Percentiles rank a stretch among this genome's conserved stretches.
Evolutionary conservation across 1,284 basidiomycete species (phyloP).

Genomic region (Stereum hirsutum): DNA sequence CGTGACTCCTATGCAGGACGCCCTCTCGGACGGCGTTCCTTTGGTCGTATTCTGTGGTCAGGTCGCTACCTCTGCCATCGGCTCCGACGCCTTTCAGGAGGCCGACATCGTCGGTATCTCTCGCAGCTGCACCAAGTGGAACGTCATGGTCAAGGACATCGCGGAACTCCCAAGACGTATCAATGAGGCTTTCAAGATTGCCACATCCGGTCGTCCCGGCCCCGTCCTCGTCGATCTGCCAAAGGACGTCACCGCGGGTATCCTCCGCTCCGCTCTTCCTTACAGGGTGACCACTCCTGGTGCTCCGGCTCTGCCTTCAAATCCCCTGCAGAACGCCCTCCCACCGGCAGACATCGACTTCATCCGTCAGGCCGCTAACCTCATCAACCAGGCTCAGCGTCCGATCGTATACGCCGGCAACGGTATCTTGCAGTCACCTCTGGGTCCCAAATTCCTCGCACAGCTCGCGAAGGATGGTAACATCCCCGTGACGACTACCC

Average conservation of each 20-base stretch:
- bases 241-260: constrained; percentile 94
- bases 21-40: constrained; percentile 90
- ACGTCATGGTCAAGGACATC: constrained; percentile 99
- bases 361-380: constrained; percentile 77
- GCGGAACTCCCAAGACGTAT: constrained; percentile 90
- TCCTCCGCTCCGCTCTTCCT: constrained; percentile 82
- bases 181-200: constrained; percentile 99
- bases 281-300: constrained; percentile 87
- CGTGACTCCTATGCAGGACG: constrained; percentile 97
- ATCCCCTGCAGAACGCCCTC: constrained; percentile 48
- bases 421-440: constrained; percentile 78
- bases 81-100: constrained; percentile 97
- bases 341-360: constrained; percentile 41
- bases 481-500: constrained; percentile 95
- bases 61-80: constrained; percentile 96
- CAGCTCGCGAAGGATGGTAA: constrained; percentile 80
- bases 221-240: constrained; percentile 97
- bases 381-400: constrained; percentile 89
- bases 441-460: constrained; percentile 80
- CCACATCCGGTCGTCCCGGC: constrained; percentile 92
- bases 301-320: constrained; percentile 69
- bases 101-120: constrained; percentile 97
- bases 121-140: constrained; percentile 97
- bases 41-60: constrained; percentile 96
- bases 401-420: constrained; percentile 95